These are phyloP conservation scores for Xylariaceae sp. DNA, from an alignment of 2,329 filamentous ascomycete genomes.

Conservation along the genomic window DNA sequence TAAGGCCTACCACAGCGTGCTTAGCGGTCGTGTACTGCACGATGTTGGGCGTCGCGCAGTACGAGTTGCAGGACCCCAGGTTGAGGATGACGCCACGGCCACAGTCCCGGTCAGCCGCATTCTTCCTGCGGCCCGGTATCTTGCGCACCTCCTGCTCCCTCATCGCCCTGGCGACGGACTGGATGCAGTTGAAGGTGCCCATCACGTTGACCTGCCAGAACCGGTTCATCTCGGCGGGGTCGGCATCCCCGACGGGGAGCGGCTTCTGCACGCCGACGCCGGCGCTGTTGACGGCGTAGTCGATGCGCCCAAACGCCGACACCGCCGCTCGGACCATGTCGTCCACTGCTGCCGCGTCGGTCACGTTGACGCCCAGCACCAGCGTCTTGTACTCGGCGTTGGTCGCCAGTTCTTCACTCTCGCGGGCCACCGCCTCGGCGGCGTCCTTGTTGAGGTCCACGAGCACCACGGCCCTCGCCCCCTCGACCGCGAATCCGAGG, in stretches of 20 bases:
- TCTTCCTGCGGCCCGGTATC: background rate
- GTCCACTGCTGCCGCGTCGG: constrained; percentile 11
- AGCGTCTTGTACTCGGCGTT: constrained; percentile 13
- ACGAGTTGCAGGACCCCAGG: constrained; percentile 8
- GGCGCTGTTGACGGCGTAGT: constrained; percentile 18
- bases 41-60: constrained; percentile 9
- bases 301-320: constrained; percentile 15
- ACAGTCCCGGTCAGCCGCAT: background rate
- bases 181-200: constrained; percentile 8
- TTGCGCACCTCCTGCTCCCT: constrained; percentile 1
- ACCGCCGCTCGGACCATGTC: constrained; percentile 8
- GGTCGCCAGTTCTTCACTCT: constrained; percentile 7
- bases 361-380: constrained; percentile 14
- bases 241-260: background rate
- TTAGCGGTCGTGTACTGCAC: constrained; percentile 12
- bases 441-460: constrained; percentile 16
- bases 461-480: constrained; percentile 14
- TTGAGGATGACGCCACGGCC: constrained; percentile 12
- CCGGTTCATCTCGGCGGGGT: constrained; percentile 7
- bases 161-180: constrained; percentile 8
- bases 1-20: constrained; percentile 1
- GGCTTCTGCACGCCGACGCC: constrained; percentile 13
- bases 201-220: constrained; percentile 11
- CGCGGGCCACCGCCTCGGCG: constrained; percentile 10
- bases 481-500: constrained; percentile 13